phyloP scores from a whole-genome alignment of 257 asterid genomes.

The Nicotiana knightiana region DNA sequence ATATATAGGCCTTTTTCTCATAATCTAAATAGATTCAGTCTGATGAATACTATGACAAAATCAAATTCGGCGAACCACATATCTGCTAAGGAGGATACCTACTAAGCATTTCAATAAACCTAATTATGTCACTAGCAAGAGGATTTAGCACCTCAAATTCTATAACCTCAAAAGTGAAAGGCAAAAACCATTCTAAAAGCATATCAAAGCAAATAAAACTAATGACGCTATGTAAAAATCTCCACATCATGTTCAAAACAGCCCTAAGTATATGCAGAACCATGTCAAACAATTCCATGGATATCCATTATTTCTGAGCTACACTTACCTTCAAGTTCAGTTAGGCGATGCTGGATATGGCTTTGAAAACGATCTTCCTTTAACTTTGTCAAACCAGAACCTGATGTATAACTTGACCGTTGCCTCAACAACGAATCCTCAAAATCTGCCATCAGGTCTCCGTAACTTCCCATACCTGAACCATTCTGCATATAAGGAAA shows the following conservation, averaged over 20 bases:
- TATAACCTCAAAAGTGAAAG: not conserved
- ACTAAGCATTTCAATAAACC: not conserved
- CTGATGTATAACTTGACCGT: constrained; percentile 53
- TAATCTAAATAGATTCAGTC: no score
- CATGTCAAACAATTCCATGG: not conserved
- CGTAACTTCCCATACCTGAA: constrained; percentile 45
- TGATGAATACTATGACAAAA: no score
- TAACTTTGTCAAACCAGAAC: constrained; percentile 52
- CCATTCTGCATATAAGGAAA: constrained; percentile 42
- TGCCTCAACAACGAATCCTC: constrained; percentile 73
- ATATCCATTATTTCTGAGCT: constrained; percentile 2
- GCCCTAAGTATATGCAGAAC: not conserved
- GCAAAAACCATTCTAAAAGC: not conserved
- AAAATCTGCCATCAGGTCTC: constrained; percentile 81
- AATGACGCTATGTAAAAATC: not conserved
- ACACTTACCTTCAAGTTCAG: constrained; percentile 81
- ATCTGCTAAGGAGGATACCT: not conserved
- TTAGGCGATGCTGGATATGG: constrained; percentile 63
- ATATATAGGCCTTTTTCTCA: not conserved
- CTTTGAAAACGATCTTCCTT: constrained; percentile 58
- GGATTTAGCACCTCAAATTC: not conserved
- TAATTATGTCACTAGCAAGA: not conserved
- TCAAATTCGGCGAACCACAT: no score
- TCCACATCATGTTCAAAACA: not conserved
- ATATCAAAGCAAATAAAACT: not conserved